Base-by-base conservation (phyloP, 768 basidiomycete species). In the Suillus cothurnatus region DNA sequence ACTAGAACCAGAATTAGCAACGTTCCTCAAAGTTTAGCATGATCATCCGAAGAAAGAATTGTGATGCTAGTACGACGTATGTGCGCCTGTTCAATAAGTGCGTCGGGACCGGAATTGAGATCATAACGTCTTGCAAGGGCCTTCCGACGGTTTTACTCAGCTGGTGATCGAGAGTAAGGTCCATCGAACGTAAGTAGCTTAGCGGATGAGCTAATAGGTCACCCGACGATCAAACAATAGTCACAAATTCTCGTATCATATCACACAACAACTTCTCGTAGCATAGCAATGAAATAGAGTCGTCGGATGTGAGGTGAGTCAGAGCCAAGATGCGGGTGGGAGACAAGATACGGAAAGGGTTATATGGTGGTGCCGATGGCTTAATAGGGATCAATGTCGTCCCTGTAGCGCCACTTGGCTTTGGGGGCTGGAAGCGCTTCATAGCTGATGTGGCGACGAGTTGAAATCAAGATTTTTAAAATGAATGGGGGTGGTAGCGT, bases 191-290 rank as follows among this genome's bases (percentile, higher is more conserved):
- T 59, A 59, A 59, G 58, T 26, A 26, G 12, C 12, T 59, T 59
- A 39, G 58, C 58, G 34, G 14, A 59, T 41, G 58, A 59, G 39
- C 39, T 59, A 59, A 59, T 59, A 12, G 36, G 57, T 19, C 38
- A 23, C 9, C 38, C 58, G 57, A 26, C 36, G 57, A 41, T 41
- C 38, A 59, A 3, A 41, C 58, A 36, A 58, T 28, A 58, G 38
- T 58, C 26, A 39, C 26, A 39, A 19, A 59, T 39, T 41, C 39
- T 59, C 39, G 58, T 59, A 59, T 41, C 58, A 28, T 59, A 59
- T 59, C 58, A 59, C 58, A 41, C 32, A 19, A 59, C 17, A 59
- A 59, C 26, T 39, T 59, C 38, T 59, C 19, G 38, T 59, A 59
- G 58, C 58, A 12, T 59, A 59, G 58, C 58, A 31, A 59, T 59